Evolutionary conservation across 495 filamentous ascomycete species (phyloP).

Genomic region (Xylaria cubensis): DNA sequence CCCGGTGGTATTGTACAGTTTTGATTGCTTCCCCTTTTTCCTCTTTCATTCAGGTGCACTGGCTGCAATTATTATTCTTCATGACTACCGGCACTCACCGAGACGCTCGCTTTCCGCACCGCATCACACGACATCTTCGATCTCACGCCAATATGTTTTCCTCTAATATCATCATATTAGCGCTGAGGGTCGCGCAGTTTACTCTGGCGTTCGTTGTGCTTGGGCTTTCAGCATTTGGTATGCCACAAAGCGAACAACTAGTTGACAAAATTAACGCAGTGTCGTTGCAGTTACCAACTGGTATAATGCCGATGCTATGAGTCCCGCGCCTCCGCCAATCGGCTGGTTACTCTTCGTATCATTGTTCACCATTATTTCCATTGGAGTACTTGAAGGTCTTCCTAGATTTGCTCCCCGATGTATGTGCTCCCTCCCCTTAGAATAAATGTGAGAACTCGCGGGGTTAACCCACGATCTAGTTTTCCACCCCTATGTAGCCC

Average conservation of each 20-base stretch:
- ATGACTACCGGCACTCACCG: slow-evolving; percentile 36
- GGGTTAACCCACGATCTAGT: slow-evolving; percentile 39
- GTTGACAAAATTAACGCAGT: slow-evolving; percentile 12
- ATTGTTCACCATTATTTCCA: slow-evolving; percentile 69
- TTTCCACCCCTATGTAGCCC: slow-evolving; percentile 63
- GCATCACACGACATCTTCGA: slow-evolving; percentile 28
- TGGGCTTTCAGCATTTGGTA: slow-evolving; percentile 74
- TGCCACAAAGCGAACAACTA: slow-evolving; percentile 27
- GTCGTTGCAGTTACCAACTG: slow-evolving; percentile 52
- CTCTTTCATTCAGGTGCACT: slow-evolving; percentile 29
- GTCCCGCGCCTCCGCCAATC: slow-evolving; percentile 61
- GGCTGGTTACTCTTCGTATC: slow-evolving; percentile 76
- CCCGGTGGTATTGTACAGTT: slow-evolving; percentile 8
- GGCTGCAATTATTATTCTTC: slow-evolving; percentile 32
- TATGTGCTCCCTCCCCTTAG: slow-evolving; percentile 33
- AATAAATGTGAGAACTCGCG: background rate
- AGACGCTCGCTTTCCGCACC: slow-evolving; percentile 39
- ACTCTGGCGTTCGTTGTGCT: slow-evolving; percentile 71
- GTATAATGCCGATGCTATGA: slow-evolving; percentile 56
- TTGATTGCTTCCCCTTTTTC: slow-evolving; percentile 29
- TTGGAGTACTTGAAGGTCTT: slow-evolving; percentile 68
- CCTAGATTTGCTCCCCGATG: slow-evolving; percentile 58
- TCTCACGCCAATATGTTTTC: slow-evolving; percentile 32
- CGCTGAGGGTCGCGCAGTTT: slow-evolving; percentile 58
- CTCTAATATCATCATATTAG: slow-evolving; percentile 35